Conservation (phyloP, 2,329 filamentous ascomycete genomes). For the Phialophora chinensis region DNA sequence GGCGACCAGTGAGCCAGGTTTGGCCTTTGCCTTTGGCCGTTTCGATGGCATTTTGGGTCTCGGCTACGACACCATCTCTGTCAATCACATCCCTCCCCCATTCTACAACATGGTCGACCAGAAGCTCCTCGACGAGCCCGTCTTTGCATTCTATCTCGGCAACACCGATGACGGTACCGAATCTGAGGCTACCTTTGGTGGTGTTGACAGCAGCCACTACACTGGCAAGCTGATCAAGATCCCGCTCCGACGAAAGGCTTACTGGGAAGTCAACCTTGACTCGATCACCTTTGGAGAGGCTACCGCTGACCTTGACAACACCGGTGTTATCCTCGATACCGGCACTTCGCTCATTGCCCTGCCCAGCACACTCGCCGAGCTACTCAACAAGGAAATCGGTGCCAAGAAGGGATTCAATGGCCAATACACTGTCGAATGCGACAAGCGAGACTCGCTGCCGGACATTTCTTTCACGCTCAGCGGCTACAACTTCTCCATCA, state of each 20-base stretch:
- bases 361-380: constrained; percentile 86
- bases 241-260: constrained; percentile 95
- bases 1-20: constrained; percentile 90
- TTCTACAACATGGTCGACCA: constrained; percentile 97
- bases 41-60: constrained; percentile 97
- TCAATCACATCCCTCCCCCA: constrained; percentile 90
- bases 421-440: constrained; percentile 93
- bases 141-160: constrained; percentile 96
- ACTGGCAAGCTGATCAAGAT: constrained; percentile 89
- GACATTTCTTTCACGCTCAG: constrained; percentile 89
- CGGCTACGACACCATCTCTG: constrained; percentile 94
- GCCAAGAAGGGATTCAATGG: constrained; percentile 98
- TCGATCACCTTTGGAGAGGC: constrained; percentile 86
- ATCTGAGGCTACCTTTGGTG: constrained; percentile 90
- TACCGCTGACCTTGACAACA: constrained; percentile 87
- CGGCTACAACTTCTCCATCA: constrained; percentile 92
- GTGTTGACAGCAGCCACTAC: constrained; percentile 80
- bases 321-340: constrained; percentile 96
- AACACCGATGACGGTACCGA: constrained; percentile 72
- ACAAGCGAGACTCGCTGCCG: constrained; percentile 79
- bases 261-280: constrained; percentile 99
- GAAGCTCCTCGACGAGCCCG: constrained; percentile 83
- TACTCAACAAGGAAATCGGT: constrained; percentile 95
- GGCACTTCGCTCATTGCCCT: constrained; percentile 97
- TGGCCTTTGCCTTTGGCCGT: constrained; percentile 95